Evolutionary conservation across 768 basidiomycete genomes (phyloP).

Genomic region (Suillus placidus): DNA sequence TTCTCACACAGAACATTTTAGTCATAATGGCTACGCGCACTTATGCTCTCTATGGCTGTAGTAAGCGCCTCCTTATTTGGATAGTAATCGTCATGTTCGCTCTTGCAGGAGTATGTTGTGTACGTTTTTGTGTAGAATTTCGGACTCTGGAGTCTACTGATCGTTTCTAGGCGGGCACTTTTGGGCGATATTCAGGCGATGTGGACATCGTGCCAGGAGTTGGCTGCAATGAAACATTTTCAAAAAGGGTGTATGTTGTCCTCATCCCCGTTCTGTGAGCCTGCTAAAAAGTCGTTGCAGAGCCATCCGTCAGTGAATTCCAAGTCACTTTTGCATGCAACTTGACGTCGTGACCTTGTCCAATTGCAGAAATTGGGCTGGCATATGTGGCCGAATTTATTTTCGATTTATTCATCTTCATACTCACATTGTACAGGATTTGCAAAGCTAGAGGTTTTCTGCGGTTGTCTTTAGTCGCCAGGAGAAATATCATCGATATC

Average conservation of each 20-base stretch:
- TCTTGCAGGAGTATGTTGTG: slow-evolving; percentile 37
- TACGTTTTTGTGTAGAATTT: slow-evolving; percentile 28
- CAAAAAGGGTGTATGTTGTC: slow-evolving; percentile 9
- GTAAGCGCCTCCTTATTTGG: slow-evolving; percentile 38
- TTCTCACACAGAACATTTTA: slow-evolving; percentile 16
- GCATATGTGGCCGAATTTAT: slow-evolving; percentile 56
- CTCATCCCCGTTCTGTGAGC: not conserved
- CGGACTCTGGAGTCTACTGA: not conserved
- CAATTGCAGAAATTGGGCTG: slow-evolving; percentile 28
- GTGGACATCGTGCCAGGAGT: slow-evolving; percentile 25
- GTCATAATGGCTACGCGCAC: slow-evolving; percentile 50
- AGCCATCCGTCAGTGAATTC: slow-evolving; percentile 25
- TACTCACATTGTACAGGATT: slow-evolving; percentile 51
- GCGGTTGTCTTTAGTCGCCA: slow-evolving; percentile 21
- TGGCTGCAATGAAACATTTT: slow-evolving; percentile 30
- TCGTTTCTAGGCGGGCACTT: slow-evolving; percentile 17
- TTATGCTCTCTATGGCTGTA: slow-evolving; percentile 51
- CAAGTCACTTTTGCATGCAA: not conserved
- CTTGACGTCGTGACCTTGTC: not conserved
- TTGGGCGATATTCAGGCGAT: slow-evolving; percentile 50
- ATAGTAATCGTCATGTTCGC: slow-evolving; percentile 37
- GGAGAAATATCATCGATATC: slow-evolving; percentile 42
- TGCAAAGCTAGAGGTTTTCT: slow-evolving; percentile 37
- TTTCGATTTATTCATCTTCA: slow-evolving; percentile 52
- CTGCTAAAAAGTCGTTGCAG: not conserved